These are phyloP conservation scores for Rhodotorula toruloides DNA, from an alignment of 768 basidiomycete genomes.

Conservation along the genomic window DNA sequence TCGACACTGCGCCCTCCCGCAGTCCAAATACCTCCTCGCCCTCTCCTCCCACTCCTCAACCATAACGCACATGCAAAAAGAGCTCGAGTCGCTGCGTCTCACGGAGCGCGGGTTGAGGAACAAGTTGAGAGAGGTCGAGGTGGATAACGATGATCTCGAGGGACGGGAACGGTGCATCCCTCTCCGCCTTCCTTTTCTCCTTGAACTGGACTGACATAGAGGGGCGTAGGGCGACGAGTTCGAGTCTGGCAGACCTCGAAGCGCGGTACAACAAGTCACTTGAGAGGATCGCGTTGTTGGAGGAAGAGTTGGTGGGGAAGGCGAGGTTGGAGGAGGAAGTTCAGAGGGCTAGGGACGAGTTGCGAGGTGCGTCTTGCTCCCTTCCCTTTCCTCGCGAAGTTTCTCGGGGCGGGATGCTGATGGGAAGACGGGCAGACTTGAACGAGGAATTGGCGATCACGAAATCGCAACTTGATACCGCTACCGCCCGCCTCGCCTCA, in stretches of 20 bases:
- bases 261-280: slow-evolving; percentile 81
- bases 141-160: slow-evolving; percentile 97
- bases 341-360: slow-evolving; percentile 85
- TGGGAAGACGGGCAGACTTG: slow-evolving; percentile 19
- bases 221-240: slow-evolving; percentile 45
- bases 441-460: slow-evolving; percentile 28
- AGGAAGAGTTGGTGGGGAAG: slow-evolving; percentile 89
- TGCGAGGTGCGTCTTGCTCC: slow-evolving; percentile 63
- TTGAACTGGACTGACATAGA: slow-evolving; percentile 30
- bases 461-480: slow-evolving; percentile 3
- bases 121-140: slow-evolving; percentile 79
- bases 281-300: slow-evolving; percentile 94
- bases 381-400: neutral
- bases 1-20: neutral
- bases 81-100: slow-evolving; percentile 74
- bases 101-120: slow-evolving; percentile 66
- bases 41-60: slow-evolving; percentile 69
- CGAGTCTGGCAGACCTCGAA: slow-evolving; percentile 54
- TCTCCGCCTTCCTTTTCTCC: neutral
- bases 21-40: slow-evolving; percentile 47
- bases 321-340: slow-evolving; percentile 81
- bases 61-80: slow-evolving; percentile 81
- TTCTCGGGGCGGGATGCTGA: too few relatives aligned
- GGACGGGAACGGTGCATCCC: slow-evolving; percentile 69
- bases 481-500: neutral